Percentiles rank a stretch among this genome's conserved stretches.
phyloP scores from a whole-genome alignment of 352 stramenopile genomes.

The Globisporangium iwayamae region DNA sequence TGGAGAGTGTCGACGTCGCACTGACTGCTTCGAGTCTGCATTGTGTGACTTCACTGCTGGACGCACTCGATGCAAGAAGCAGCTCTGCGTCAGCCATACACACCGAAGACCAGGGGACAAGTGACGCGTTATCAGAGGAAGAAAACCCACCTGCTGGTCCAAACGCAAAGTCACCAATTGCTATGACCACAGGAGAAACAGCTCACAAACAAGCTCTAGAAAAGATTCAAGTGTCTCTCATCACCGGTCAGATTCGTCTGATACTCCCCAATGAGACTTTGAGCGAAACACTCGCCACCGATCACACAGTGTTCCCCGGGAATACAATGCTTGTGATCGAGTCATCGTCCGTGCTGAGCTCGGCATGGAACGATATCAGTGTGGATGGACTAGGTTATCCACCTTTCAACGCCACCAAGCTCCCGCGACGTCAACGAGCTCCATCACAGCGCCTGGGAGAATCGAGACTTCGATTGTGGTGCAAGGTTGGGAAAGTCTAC shows the following conservation, averaged over 20 bases:
- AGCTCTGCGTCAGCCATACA: neutral
- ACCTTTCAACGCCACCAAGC: constrained; percentile 67
- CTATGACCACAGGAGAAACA: neutral
- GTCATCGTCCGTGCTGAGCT: constrained; percentile 36
- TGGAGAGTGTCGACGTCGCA: constrained; percentile 42
- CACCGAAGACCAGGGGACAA: neutral
- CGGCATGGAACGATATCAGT: constrained; percentile 47
- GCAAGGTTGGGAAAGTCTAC: constrained; percentile 48
- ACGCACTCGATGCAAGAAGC: neutral
- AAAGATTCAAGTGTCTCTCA: constrained; percentile 39
- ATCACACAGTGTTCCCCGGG: constrained; percentile 12
- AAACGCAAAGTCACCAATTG: neutral
- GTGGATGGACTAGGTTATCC: constrained; percentile 71
- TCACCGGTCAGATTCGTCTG: constrained; percentile 45
- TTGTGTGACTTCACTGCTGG: constrained; percentile 30
- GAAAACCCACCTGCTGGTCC: neutral
- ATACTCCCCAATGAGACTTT: constrained; percentile 43
- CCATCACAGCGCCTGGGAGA: constrained; percentile 51
- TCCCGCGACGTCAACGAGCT: constrained; percentile 42
- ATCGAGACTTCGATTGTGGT: constrained; percentile 32
- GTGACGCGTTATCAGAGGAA: neutral
- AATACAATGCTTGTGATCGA: constrained; percentile 51
- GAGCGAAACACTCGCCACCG: constrained; percentile 23
- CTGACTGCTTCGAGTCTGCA: constrained; percentile 43
- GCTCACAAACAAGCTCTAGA: constrained; percentile 5